Conservation (phyloP, 2,329 filamentous ascomycete species). For the Periconia macrospinosa region DNA sequence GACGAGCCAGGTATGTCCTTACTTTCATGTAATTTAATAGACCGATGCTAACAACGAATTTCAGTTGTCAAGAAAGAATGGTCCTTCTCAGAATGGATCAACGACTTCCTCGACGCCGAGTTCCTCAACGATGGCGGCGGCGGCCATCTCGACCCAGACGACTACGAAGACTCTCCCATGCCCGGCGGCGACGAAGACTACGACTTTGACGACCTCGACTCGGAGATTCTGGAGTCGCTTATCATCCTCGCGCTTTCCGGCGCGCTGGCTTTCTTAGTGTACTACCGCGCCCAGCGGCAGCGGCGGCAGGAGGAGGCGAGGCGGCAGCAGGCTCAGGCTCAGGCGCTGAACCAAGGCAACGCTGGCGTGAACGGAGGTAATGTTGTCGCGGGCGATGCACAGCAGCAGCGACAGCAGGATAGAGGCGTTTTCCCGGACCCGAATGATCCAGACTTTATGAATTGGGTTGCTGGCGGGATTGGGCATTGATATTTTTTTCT, state of each 20-base stretch:
- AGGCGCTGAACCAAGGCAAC: slow-evolving; percentile 29
- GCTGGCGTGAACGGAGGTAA: slow-evolving; percentile 35
- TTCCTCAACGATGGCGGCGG: slow-evolving; percentile 61
- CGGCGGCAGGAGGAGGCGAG: slow-evolving; percentile 48
- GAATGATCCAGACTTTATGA: slow-evolving; percentile 67
- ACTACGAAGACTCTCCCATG: slow-evolving; percentile 19
- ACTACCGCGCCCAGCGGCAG: slow-evolving; percentile 71
- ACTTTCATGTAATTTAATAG: background rate
- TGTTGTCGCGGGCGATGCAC: too few relatives aligned
- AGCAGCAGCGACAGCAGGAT: slow-evolving; percentile 37
- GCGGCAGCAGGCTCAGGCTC: slow-evolving; percentile 29
- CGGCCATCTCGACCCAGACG: slow-evolving; percentile 49
- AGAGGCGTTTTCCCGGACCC: slow-evolving; percentile 66
- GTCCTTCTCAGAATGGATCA: slow-evolving; percentile 83
- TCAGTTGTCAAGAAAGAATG: slow-evolving; percentile 71
- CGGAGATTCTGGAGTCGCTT: slow-evolving; percentile 80
- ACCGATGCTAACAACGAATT: slow-evolving; percentile 8
- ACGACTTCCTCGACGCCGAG: slow-evolving; percentile 73
- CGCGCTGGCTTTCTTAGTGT: slow-evolving; percentile 75
- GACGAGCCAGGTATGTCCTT: slow-evolving; percentile 74
- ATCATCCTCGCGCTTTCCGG: slow-evolving; percentile 79
- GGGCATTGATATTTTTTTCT: slow-evolving; percentile 52
- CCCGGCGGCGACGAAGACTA: slow-evolving; percentile 62
- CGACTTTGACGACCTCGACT: slow-evolving; percentile 66
- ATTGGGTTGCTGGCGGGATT: slow-evolving; percentile 70